phyloP scores from a whole-genome alignment of 2,329 filamentous ascomycete genomes.

The Fusarium redolens region DNA sequence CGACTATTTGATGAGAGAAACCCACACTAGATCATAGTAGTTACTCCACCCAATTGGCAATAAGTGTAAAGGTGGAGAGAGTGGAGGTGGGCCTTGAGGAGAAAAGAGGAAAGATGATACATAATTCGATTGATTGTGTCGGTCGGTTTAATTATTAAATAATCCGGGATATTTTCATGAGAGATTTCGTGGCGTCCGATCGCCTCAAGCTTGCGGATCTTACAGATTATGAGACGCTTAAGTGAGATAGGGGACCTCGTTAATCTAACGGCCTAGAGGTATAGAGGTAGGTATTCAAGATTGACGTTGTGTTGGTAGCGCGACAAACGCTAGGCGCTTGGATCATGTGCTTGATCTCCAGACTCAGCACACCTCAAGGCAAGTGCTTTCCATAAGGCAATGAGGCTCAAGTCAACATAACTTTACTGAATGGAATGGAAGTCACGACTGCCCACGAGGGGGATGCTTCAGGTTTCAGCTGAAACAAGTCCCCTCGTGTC shows the following conservation, averaged over 20 bases:
- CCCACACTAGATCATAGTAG: background rate
- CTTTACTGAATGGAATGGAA: slow-evolving; percentile 5
- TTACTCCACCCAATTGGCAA: background rate
- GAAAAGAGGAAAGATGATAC: slow-evolving; percentile 6
- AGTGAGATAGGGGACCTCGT: background rate
- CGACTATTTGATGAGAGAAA: background rate
- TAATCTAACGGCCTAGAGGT: background rate
- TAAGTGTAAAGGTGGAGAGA: background rate
- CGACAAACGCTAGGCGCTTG: slow-evolving; percentile 34
- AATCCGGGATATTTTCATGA: background rate
- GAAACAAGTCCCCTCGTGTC: slow-evolving; percentile 15
- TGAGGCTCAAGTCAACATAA: slow-evolving; percentile 15
- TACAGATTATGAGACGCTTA: background rate
- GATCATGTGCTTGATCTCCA: slow-evolving; percentile 15
- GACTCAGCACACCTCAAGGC: background rate
- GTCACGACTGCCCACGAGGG: background rate
- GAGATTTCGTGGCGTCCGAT: background rate
- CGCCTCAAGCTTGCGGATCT: background rate
- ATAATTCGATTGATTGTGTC: background rate
- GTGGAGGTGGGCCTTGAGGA: slow-evolving; percentile 4
- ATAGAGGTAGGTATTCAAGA: background rate
- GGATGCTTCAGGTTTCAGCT: slow-evolving; percentile 20
- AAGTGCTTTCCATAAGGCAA: background rate
- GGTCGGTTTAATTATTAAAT: background rate
- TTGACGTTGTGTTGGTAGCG: slow-evolving; percentile 17